A percentile compares a stretch with the other conserved stretches of the same genome.
phyloP scores from a whole-genome alignment of 805 yeast species.

The Monosporozyma siamensis region DNA sequence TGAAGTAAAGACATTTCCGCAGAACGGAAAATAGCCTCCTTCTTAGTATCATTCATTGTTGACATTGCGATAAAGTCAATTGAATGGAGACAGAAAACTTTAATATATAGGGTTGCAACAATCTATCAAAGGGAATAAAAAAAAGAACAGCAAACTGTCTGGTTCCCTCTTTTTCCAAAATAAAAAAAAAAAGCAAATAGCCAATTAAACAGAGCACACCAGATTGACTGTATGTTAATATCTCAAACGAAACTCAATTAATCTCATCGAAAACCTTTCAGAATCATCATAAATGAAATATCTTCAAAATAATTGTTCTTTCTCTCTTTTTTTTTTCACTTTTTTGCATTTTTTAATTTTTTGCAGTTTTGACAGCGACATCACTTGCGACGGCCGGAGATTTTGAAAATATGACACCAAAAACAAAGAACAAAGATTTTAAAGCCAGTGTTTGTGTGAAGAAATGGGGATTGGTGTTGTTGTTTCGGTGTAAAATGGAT shows the following conservation, averaged over 20 bases:
- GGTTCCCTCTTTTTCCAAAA: no score
- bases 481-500: no score
- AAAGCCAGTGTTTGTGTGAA: no score
- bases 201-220: no score
- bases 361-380: neutral
- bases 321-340: neutral
- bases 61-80: neutral
- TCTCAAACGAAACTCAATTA: neutral
- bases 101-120: neutral
- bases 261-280: neutral
- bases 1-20: conserved; percentile 97
- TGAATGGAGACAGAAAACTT: no score
- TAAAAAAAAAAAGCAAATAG: no score
- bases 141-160: no score
- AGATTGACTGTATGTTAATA: neutral
- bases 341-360: neutral
- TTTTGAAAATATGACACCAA: neutral
- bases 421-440: neutral
- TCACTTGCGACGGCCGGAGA: neutral
- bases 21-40: conserved; percentile 48
- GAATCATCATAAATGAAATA: neutral
- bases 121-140: neutral
- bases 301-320: neutral
- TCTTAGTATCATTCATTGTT: conserved; percentile 9
- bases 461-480: no score